Evolutionary conservation across 1,284 basidiomycete species (phyloP).

Genomic region (Microbotryomycetes sp.): DNA sequence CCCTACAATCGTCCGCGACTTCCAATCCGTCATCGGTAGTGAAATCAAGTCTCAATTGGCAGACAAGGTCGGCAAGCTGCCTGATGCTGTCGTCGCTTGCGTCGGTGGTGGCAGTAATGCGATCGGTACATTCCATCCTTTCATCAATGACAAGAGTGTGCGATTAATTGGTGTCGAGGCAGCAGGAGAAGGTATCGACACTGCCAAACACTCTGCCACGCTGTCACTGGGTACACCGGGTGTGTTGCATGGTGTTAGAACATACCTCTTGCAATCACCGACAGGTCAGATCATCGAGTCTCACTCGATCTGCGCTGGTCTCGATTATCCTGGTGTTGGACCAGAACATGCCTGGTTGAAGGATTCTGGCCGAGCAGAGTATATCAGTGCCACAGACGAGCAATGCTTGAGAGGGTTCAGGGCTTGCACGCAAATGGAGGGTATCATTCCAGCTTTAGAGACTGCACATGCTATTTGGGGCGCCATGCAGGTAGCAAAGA

Average conservation of each 20-base stretch:
- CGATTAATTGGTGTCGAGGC: conserved; percentile 90
- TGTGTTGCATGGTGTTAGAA: conserved; percentile 91
- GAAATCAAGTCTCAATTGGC: conserved; percentile 88
- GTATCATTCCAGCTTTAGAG: conserved; percentile 96
- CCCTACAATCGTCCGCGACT: conserved; percentile 97
- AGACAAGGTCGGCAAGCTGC: conserved; percentile 70
- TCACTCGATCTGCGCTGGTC: conserved; percentile 91
- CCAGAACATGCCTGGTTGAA: conserved; percentile 98
- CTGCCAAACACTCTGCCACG: conserved; percentile 83
- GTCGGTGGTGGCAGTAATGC: conserved; percentile 97
- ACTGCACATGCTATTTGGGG: conserved; percentile 94
- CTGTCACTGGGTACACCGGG: conserved; percentile 83
- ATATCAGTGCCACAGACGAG: conserved; percentile 86
- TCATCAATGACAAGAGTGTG: conserved; percentile 77
- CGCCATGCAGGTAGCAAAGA: conserved; percentile 76
- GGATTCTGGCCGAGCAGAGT: conserved; percentile 86
- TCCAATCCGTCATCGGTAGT: conserved; percentile 89
- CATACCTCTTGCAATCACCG: conserved; percentile 83
- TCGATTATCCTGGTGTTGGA: conserved; percentile 86
- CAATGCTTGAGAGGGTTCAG: conserved; percentile 89
- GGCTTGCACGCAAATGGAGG: conserved; percentile 83
- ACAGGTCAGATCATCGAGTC: conserved; percentile 94
- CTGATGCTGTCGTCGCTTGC: conserved; percentile 91
- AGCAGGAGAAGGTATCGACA: conserved; percentile 86
- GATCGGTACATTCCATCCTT: conserved; percentile 94